Evolutionary conservation across 2,329 filamentous ascomycete genomes (phyloP).

Genomic region (Beauveria brongniartii): DNA sequence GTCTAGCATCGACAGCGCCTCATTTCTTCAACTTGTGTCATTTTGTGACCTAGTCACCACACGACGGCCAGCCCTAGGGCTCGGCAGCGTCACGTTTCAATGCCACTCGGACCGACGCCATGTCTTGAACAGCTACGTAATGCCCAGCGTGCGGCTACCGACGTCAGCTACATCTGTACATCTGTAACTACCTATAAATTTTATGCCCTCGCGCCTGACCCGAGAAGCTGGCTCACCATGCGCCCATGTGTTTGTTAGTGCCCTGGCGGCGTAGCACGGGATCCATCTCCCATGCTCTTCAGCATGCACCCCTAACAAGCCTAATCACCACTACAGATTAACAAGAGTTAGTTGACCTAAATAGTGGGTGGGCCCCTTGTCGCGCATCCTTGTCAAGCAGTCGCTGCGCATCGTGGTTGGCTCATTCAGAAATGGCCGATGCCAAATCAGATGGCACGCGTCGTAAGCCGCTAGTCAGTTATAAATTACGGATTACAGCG

Average conservation of each 20-base stretch:
- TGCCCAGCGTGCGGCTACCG: background rate
- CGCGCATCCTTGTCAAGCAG: slow-evolving; percentile 1
- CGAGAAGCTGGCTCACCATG: background rate
- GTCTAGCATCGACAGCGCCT: background rate
- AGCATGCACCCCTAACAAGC: background rate
- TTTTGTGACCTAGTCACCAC: background rate
- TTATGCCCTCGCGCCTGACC: too few relatives aligned
- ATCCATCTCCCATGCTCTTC: slow-evolving; percentile 9
- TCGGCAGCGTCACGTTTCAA: slow-evolving; percentile 2
- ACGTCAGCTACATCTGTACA: background rate
- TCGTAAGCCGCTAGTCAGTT: background rate
- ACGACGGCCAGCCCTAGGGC: background rate
- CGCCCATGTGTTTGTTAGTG: background rate
- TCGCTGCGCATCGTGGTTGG: slow-evolving; percentile 8
- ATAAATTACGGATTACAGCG: too few relatives aligned
- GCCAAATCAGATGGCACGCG: slow-evolving; percentile 8
- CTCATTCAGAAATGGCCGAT: background rate
- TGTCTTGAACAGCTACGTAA: background rate
- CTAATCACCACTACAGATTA: slow-evolving; percentile 5
- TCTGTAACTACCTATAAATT: too few relatives aligned
- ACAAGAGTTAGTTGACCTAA: background rate
- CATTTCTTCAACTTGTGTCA: background rate
- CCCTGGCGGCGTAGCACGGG: slow-evolving; percentile 8
- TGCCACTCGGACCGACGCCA: background rate
- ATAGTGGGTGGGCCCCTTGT: background rate